Base-by-base conservation (phyloP, 345 rosid species). In the Camelina sativa region DNA sequence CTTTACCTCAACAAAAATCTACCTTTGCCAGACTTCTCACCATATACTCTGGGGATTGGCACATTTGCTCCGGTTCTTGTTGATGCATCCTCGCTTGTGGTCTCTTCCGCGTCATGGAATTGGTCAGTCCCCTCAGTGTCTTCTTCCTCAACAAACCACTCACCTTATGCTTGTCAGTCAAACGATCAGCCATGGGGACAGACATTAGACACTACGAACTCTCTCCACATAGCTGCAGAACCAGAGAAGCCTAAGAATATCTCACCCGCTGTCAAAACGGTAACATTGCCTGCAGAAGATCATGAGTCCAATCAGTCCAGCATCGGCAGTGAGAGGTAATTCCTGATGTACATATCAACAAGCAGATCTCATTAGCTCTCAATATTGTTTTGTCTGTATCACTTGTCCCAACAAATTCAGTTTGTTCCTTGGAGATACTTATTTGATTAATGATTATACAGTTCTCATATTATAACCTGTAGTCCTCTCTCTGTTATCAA, bases 51-150 rank as follows among this genome's bases (percentile, higher is more conserved):
- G 7, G 83, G 81, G 20, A 76, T 79, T 4, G 80, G 79, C 11
- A 78, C 74, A 34, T 73, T 67, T 72, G 74, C 81, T 65, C 74
- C 81, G 6, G 77, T 78, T 54, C 69, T 78, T 25, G 74, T 72
- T 1, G 77, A 72, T 60, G 69, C 74, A 17, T 22, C 77, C n/a
- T 78, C 78, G 0, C 71, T 73, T 4, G 78, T 65, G 3, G 68
- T 41, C 40, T 77, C 80, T 57, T 48, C 76, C 2, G 52, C 77
- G 34, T 76, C 80, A 30, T 71, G 71, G 77, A 76, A 25, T 37
- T 64, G 9, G 61, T 76, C 80, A 47, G 80, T 7, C 35, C 79
- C 69, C 0, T 68, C 79, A 7, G 11, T 68, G 13, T 46, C 76
- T 30, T 60, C 73, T 65, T 77, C 72, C 17, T 64, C 80, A 2